Base-by-base conservation (phyloP, 495 filamentous ascomycete genomes). In the Mytilinidion resinicola region DNA sequence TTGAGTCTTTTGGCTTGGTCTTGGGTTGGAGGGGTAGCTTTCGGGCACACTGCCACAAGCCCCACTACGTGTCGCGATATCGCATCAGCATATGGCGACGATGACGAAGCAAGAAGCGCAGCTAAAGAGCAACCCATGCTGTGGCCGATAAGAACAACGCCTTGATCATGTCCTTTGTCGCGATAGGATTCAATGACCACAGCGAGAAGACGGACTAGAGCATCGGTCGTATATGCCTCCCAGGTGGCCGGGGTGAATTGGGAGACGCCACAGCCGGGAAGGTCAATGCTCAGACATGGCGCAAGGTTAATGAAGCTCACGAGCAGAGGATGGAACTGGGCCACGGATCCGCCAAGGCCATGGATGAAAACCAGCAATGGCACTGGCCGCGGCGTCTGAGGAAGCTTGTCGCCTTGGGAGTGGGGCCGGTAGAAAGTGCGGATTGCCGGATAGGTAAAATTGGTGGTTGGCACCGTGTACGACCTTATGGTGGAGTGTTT, bases 311-410 rank as follows among this genome's bases (percentile, higher is more conserved):
- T 85, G 36, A 97, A 76, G 69, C 87, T 91, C 1, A 83, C 87
- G 11, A 97, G 78, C 5, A 96, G 73, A 37, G 89, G 82, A 57
- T 87, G 79, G 70, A 96, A 96, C 69, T 96, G 92, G 7, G 90
- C 86, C 12, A 91, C 73, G 1, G 88, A 95, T 33, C 92, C 92
- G 19, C 92, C 92, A 36, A 97, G 79, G 12, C 92, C 92, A 67
- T 96, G 92, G 53, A 96, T 78, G 69, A 95, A 95, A 25, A 96
- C 92, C 6, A 96, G 72, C 9, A 96, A 73, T 9, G 92, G 90
- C n/a, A 95, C 71, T 1, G 89, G 84, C 5, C 79, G 76, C 0
- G 89, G 86, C 46, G 81, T 78, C 48, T 73, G 78, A 0, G 89
- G 90, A 3, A 96, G 80, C 65, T 89, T 85, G 58, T 85, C 80